Evolutionary conservation across 2,329 filamentous ascomycete species (phyloP).

Genomic region (Magnaporthales sp.): DNA sequence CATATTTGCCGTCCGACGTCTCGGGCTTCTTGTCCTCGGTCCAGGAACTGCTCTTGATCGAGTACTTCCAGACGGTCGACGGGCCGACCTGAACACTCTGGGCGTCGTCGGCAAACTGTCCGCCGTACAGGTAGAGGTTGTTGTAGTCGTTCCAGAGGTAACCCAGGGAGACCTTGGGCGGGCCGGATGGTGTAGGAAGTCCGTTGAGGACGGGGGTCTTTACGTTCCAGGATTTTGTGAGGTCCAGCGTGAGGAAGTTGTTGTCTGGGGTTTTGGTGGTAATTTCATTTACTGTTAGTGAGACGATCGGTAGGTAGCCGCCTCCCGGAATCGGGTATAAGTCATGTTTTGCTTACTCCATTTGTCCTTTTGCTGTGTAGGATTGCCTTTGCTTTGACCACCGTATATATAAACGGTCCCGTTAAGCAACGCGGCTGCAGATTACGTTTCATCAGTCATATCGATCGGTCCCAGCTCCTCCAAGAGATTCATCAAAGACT

Average conservation of each 20-base stretch:
- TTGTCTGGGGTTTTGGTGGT: conserved; percentile 42
- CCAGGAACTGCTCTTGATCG: conserved; percentile 51
- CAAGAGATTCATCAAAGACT: too few species aligned
- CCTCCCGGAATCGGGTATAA: neutral
- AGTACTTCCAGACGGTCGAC: conserved; percentile 60
- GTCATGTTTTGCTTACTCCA: conserved; percentile 51
- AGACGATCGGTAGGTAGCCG: neutral
- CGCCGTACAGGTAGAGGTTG: conserved; percentile 65
- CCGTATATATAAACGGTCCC: conserved; percentile 72
- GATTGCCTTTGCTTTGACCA: conserved; percentile 51
- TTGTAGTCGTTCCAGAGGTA: conserved; percentile 67
- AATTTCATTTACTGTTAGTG: neutral
- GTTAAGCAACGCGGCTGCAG: conserved; percentile 56
- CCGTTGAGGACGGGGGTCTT: conserved; percentile 53
- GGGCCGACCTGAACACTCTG: conserved; percentile 34
- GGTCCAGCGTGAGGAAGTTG: conserved; percentile 62
- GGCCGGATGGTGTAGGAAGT: conserved; percentile 52
- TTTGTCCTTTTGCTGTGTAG: conserved; percentile 50
- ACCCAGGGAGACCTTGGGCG: conserved; percentile 63
- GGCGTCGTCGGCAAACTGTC: conserved; percentile 60
- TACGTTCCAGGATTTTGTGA: conserved; percentile 64
- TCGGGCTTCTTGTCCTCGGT: conserved; percentile 50
- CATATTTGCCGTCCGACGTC: conserved; percentile 56
- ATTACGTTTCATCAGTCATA: conserved; percentile 10
- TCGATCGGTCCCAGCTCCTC: neutral